Evolutionary conservation across 345 rosid genomes (phyloP), one percentile per base, ranked within the genome.

Genomic region (Brassica incana): DNA sequence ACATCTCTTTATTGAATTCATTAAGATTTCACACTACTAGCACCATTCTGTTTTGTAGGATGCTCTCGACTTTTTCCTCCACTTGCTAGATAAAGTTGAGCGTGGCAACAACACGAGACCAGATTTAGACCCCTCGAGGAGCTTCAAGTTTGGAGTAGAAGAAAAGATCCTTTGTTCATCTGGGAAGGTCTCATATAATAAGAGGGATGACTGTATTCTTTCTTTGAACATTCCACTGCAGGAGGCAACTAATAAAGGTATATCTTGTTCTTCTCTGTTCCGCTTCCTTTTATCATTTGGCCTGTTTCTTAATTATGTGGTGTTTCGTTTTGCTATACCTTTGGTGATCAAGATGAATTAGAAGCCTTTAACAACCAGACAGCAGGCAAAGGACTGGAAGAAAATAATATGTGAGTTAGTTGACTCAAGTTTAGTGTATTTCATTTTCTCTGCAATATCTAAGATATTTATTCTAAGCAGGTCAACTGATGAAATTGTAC

Each of bases 61-160:
- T 85, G 98, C 99, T 67, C 88, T 92, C 86, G 99, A 96, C 76
- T 96, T 90, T 83, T 93, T 96, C 84, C 89, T 91, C 52, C 94
- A 96, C 81, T 86, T 96, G 81, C 86, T 96, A 75, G 97, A 89
- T 85, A 97, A 93, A 85, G 97, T 96, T 79, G 98, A 96, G 80
- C 97, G 94, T 71, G 85, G 35, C 69, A 91, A 85, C 87, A 75
- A 83, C 58, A 89, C 83, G 62, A 88, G 83, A 52, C 78, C 91
- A 30, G 90, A 87, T 43, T 67, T 86, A 79, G 97, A 96, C 90
- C 97, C 97, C 35, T 85, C 98, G 4, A 88, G 87, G 87, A 82
- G 97, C 86, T 93, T 96, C 80, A 93, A 90, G 85, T 96, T 93
- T 90, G 99, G 98, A 78, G 86, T 96, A 75, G 99, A 96, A 84